Conservation (phyloP, 352 stramenopile species). For the Pythium brassicae region DNA sequence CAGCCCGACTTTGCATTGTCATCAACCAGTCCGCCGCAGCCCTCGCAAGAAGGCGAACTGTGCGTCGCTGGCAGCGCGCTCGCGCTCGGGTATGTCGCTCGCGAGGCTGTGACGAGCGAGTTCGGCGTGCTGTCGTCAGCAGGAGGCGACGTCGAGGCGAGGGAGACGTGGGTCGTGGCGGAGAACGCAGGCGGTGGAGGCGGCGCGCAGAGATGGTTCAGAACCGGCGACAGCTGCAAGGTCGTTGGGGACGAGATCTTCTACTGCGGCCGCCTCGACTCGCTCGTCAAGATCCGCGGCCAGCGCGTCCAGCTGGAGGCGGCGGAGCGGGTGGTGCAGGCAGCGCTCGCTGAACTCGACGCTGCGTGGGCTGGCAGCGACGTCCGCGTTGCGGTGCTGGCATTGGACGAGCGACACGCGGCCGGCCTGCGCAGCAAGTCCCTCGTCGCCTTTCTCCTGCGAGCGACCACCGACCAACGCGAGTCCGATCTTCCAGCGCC, state of each 20-base stretch:
- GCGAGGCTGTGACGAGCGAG: neutral
- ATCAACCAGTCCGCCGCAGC: neutral
- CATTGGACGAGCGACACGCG: constrained; percentile 1
- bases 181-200: neutral
- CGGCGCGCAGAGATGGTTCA: constrained; percentile 14
- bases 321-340: constrained; percentile 22
- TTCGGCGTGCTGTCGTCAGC: too few species aligned
- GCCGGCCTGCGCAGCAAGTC: constrained; percentile 3
- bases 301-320: constrained; percentile 46
- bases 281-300: constrained; percentile 51
- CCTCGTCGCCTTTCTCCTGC: constrained; percentile 7
- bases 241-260: constrained; percentile 28
- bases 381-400: too few species aligned
- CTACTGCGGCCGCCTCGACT: constrained; percentile 38
- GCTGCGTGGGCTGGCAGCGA: constrained; percentile 5
- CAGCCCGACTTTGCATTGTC: neutral
- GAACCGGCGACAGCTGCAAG: constrained; percentile 42
- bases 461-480: too few species aligned
- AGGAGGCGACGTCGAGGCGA: too few species aligned
- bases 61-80: constrained; percentile 32
- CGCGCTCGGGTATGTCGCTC: constrained; percentile 26
- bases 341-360: constrained; percentile 14
- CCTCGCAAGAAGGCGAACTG: constrained; percentile 20
- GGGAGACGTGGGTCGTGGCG: neutral
- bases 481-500: too few species aligned